Base-by-base conservation (phyloP, 2,329 filamentous ascomycete species). In the Septoria linicola region DNA sequence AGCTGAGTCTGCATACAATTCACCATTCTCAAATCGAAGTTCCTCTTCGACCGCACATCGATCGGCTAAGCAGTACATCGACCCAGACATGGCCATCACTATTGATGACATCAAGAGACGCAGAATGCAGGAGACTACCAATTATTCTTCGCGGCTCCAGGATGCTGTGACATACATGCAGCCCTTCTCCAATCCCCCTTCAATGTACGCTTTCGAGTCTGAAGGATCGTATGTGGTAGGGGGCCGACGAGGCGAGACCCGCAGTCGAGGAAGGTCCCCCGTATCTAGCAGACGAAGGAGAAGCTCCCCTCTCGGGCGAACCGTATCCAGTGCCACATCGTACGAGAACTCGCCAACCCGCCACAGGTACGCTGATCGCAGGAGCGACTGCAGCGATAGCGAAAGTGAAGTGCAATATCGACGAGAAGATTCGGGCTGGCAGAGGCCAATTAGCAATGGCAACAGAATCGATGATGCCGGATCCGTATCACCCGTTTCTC, bases 21-120 rank as follows among this genome's bases (percentile, higher is more conserved):
- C 57, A 11, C 59, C 51, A 30, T 68, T 70, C 36, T 71, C 72
- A 0, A 59, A 68, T 2, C 66, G 68, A 32, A 72, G 68, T 45
- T 58, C 70, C 2, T 70, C 72, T 1, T 69, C 68, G 11, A 46
- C 52, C 1, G 58, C 53, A 23, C 71, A 73, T 59, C 68, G 72
- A 13, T 70, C 70, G 8, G 71, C 72, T 44, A 75, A 74, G 57
- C 70, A 75, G 50, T 76, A 76, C 53, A 76, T 76, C 49, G 73
- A 76, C 47, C 74, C 74, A 3, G 63, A 66, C 7, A 70, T 71
- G 23, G 67, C 73, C 21, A 70, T 76, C 16, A 71, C 70, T 30
- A 67, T 72, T 4, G 69, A 74, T 16, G 73, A 76, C 45, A 73
- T 76, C 19, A 63, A 68, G 35, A 34, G 58, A 61, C 48, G 58